These are phyloP conservation scores for Cinnamomum micranthum DNA, from an alignment of 164 flowering plant species.

Conservation along the genomic window DNA sequence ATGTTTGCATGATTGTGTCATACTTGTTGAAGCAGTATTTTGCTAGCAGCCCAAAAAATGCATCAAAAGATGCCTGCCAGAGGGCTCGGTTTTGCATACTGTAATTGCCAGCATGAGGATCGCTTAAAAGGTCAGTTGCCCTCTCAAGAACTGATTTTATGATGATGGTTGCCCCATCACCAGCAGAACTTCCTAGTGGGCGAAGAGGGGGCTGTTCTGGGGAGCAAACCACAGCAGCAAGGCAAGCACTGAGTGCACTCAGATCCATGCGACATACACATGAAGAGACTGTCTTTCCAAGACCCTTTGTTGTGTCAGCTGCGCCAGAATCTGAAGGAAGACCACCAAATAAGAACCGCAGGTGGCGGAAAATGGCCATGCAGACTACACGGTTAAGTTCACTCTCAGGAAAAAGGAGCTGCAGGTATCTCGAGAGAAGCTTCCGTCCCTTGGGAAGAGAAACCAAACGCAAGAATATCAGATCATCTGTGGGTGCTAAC, in stretches of 20 bases:
- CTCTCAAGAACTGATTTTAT: conserved; percentile 77
- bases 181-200: conserved; percentile 80
- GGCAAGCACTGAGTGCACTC: conserved; percentile 78
- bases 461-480: conserved; percentile 72
- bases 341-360: conserved; percentile 83
- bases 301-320: conserved; percentile 49
- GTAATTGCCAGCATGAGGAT: conserved; percentile 51
- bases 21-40: conserved; percentile 79
- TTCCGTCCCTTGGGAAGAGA: conserved; percentile 94
- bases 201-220: conserved; percentile 92
- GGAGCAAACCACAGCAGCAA: conserved; percentile 90
- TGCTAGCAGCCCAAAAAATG: conserved; percentile 70
- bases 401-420: conserved; percentile 68
- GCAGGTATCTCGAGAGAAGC: conserved; percentile 62
- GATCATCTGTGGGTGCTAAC: conserved; percentile 58
- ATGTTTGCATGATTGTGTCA: conserved; percentile 65
- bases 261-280: conserved; percentile 79
- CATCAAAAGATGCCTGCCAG: conserved; percentile 95
- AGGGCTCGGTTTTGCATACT: conserved; percentile 46
- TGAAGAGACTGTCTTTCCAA: conserved; percentile 47
- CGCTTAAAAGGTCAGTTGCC: conserved; percentile 72
- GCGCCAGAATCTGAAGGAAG: conserved; percentile 57
- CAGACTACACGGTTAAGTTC: conserved; percentile 79
- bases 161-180: conserved; percentile 81
- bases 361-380: conserved; percentile 91